Percentiles rank a stretch among this genome's conserved stretches.
These are phyloP conservation scores for Torulaspora franciscae DNA, from an alignment of 805 yeast genomes.

Conservation along the genomic window DNA sequence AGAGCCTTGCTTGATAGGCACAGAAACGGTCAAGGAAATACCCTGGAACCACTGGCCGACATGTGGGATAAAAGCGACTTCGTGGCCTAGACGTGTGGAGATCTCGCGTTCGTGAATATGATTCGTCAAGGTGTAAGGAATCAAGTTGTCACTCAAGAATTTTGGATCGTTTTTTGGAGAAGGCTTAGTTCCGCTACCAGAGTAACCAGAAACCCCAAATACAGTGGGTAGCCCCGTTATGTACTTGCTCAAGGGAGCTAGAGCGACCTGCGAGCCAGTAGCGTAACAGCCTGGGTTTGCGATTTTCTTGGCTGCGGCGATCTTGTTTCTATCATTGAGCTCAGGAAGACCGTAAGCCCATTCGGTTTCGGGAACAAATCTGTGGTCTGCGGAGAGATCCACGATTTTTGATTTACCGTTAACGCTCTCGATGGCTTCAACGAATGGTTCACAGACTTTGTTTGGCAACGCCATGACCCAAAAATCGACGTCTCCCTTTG, in stretches of 20 bases:
- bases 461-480: conserved; percentile 99
- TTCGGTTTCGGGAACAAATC: conserved; percentile 81
- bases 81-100: conserved; percentile 67
- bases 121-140: conserved; percentile 93
- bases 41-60: conserved; percentile 99
- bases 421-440: conserved; percentile 69
- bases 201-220: conserved; percentile 96
- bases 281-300: conserved; percentile 99
- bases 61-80: conserved; percentile 90
- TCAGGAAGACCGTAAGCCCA: conserved; percentile 98
- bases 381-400: conserved; percentile 92
- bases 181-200: conserved; percentile 99
- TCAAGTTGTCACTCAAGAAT: conserved; percentile 71
- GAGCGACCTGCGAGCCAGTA: conserved; percentile 93
- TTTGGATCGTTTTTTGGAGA: conserved; percentile 88
- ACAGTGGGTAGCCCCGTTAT: conserved; percentile 71
- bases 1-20: conserved; percentile 68
- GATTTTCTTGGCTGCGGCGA: conserved; percentile 71
- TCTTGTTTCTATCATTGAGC: conserved; percentile 60
- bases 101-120: conserved; percentile 96
- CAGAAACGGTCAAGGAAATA: conserved; percentile 83
- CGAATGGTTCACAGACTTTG: conserved; percentile 90
- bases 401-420: conserved; percentile 71
- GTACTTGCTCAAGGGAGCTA: conserved; percentile 75
- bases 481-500: conserved; percentile 73